Base-by-base conservation (phyloP, 768 basidiomycete genomes). In the Atractiella rhizophila region DNA sequence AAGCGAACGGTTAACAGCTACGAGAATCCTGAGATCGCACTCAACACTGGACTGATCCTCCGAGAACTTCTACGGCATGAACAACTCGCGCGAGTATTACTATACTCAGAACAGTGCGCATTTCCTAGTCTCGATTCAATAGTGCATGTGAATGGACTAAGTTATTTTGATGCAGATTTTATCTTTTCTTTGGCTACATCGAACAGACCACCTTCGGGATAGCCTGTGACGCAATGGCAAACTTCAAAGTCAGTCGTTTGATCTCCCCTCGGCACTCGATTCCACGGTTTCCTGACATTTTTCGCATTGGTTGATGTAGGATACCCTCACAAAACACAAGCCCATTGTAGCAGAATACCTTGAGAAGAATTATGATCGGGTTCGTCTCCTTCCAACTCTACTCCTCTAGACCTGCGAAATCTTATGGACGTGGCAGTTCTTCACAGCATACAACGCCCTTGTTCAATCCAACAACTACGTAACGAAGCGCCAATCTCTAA, bases 401-500 rank as follows among this genome's bases (percentile, higher is more conserved):
- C 20, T 12, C 3, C 29, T 31, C 8, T 28, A 23, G 19, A 4
- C 21, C 15, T 11, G 12, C 18, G 2, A n/a, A 7, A 10, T 9
- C 20, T 32, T 19, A 21, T 15, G 37, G 1, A 3, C 10, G 24
- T 15, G 9, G 15, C 52, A 91, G 83, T 98, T 96, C 67, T 98
- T 98, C 66, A 69, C 71, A 24, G 82, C 83, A 39, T 96, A 85
- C 63, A 80, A 80, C 13, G 76, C 76, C 15, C 74, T 98, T 47
- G 77, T 96, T 48, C 66, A 82, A 28, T 96, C 88, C 16, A 68
- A 66, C 54, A 96, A 96, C 66, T 96, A 96, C 57, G 91, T 98
- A 43, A 98, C 91, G n/a, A 96, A 96, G 60, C 79, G 91, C 13
- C 91, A 98, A 59, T 94, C 86, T 1, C 71, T 98, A 52, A 98